phyloP scores from a whole-genome alignment of 208 protist species.

The Wallacemonas sp. region DNA sequence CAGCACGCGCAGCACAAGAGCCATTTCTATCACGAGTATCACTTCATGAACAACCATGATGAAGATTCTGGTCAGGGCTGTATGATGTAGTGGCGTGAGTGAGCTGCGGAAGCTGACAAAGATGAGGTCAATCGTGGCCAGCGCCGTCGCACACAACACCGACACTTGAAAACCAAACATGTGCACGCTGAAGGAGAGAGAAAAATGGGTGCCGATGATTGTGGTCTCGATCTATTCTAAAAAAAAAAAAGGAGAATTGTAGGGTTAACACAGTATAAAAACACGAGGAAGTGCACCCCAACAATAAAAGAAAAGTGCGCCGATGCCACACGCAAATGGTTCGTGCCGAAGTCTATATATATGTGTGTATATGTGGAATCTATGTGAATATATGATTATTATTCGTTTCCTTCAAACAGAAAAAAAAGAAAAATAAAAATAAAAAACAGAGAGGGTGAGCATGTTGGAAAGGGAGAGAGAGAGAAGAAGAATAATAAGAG shows the following conservation, averaged over 20 bases:
- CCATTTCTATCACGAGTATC: slow-evolving; percentile 40
- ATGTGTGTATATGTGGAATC: not conserved
- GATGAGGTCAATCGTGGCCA: slow-evolving; percentile 34
- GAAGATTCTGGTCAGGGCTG: slow-evolving; percentile 22
- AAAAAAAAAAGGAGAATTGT: too few species aligned
- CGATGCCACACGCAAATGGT: not conserved
- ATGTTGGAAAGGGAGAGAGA: not conserved
- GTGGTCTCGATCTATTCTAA: not conserved
- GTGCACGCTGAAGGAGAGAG: not conserved
- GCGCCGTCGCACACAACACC: slow-evolving; percentile 12
- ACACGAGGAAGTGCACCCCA: too few species aligned
- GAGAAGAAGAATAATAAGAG: not conserved
- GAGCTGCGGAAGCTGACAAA: slow-evolving; percentile 37
- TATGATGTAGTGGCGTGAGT: slow-evolving; percentile 20
- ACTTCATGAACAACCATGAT: slow-evolving; percentile 42
- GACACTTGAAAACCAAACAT: slow-evolving; percentile 12
- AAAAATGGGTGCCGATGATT: too few species aligned
- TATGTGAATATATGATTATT: not conserved
- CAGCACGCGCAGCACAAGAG: slow-evolving; percentile 23
- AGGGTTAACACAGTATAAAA: too few species aligned
- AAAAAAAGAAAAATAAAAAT: not conserved
- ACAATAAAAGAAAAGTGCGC: too few species aligned
- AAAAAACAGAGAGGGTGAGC: too few species aligned
- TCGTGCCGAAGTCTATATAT: not conserved
- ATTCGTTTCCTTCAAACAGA: too few species aligned